A percentile compares a stretch with the other conserved stretches of the same genome.
Conservation (phyloP, 2,329 filamentous ascomycete species). For the Exophiala spinifera region DNA sequence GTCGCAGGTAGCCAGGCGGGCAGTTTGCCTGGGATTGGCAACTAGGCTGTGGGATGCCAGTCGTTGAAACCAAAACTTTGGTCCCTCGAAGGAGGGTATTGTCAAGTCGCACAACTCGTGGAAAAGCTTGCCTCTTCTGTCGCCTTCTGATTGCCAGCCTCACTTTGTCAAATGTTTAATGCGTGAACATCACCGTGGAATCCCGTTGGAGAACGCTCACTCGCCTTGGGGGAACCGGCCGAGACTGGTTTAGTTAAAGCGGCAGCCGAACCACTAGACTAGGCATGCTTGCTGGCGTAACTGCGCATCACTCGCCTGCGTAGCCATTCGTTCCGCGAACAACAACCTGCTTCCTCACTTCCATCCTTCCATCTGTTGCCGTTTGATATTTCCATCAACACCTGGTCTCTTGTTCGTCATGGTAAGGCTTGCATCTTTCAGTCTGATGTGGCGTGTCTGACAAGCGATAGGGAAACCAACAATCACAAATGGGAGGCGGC, state of each 20-base stretch:
- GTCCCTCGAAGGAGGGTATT: background rate
- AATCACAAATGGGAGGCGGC: conserved; percentile 79
- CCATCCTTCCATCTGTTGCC: background rate
- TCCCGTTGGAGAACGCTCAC: background rate
- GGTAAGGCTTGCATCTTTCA: background rate
- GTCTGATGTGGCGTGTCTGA: conserved; percentile 5
- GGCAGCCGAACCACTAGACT: no score
- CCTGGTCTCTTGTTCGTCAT: background rate
- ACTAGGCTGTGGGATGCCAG: no score
- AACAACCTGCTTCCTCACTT: background rate
- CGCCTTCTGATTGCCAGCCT: conserved; percentile 14
- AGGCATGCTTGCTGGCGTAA: background rate
- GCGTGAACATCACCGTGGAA: background rate
- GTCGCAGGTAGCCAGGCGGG: background rate
- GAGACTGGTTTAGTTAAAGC: no score
- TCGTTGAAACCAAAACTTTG: background rate
- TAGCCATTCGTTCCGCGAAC: background rate
- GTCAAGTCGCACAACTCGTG: conserved; percentile 20
- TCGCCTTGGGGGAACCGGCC: no score
- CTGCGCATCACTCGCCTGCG: background rate
- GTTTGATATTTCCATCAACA: no score
- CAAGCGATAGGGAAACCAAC: conserved; percentile 45
- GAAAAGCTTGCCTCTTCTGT: conserved; percentile 20
- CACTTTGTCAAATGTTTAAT: conserved; percentile 6
- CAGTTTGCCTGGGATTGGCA: background rate